Conservation (phyloP, 1,284 basidiomycete species). For the Tilletia indica region DNA sequence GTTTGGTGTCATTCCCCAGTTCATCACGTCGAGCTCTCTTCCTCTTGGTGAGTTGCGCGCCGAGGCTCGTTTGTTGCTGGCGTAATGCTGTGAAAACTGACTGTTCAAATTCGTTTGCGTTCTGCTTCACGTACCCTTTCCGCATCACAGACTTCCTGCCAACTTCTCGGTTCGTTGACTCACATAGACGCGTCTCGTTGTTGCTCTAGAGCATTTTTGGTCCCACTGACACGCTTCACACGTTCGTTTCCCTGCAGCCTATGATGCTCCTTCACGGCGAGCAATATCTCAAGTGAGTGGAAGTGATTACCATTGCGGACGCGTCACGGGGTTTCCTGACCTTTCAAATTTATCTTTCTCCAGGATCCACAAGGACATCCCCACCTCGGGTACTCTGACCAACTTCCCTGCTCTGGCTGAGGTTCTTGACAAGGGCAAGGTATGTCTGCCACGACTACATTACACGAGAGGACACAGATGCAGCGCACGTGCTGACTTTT, state of each 20-base stretch:
- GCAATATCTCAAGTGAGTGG: conserved; percentile 71
- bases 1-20: conserved; percentile 95
- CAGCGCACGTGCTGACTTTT: conserved; percentile 68
- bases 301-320: not conserved
- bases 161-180: conserved; percentile 68
- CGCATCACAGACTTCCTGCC: conserved; percentile 70
- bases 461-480: too few species aligned
- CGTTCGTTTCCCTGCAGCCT: conserved; percentile 60
- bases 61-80: too few species aligned
- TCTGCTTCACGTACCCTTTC: not conserved
- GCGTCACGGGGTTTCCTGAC: not conserved
- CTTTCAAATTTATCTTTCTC: not conserved
- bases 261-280: conserved; percentile 97
- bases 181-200: not conserved
- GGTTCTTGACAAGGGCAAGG: conserved; percentile 60
- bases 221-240: not conserved
- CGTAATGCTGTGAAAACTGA: too few species aligned
- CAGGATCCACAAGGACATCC: conserved; percentile 77
- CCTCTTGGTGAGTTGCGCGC: conserved; percentile 57
- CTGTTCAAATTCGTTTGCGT: too few species aligned
- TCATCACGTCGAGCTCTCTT: conserved; percentile 57
- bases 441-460: conserved; percentile 22
- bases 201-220: not conserved
- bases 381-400: conserved; percentile 78
- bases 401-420: conserved; percentile 66